phyloP scores from a whole-genome alignment of 225 moss, liverwort and hornwort species.

The Straminergon stramineum region DNA sequence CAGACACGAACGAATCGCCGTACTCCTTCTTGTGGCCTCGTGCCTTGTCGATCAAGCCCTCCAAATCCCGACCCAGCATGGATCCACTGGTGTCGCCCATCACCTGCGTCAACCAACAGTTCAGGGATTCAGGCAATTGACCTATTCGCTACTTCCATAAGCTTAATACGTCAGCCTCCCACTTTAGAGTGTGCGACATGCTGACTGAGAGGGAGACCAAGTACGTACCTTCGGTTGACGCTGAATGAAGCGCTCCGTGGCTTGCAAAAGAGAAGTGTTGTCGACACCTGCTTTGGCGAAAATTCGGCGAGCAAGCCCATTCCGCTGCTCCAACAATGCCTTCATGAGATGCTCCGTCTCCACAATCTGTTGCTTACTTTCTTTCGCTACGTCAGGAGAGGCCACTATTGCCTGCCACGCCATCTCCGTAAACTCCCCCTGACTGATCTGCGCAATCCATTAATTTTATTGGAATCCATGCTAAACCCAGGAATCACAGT shows the following conservation, averaged over 20 bases:
- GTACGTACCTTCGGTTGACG: slow-evolving; percentile 79
- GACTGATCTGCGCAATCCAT: slow-evolving; percentile 59
- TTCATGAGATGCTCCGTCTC: slow-evolving; percentile 98
- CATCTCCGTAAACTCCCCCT: slow-evolving; percentile 92
- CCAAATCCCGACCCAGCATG: slow-evolving; percentile 89
- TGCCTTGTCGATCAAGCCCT: slow-evolving; percentile 73
- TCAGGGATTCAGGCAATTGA: background rate
- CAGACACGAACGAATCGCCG: slow-evolving; percentile 84
- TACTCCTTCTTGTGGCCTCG: slow-evolving; percentile 68
- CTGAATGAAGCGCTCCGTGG: slow-evolving; percentile 78
- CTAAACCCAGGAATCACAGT: background rate
- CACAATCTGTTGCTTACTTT: slow-evolving; percentile 94
- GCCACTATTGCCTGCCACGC: slow-evolving; percentile 94
- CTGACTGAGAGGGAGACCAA: background rate
- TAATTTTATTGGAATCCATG: background rate
- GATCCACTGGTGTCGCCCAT: slow-evolving; percentile 86
- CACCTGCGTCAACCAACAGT: slow-evolving; percentile 24
- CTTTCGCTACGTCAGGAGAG: slow-evolving; percentile 90
- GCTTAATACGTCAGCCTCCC: background rate
- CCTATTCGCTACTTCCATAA: background rate
- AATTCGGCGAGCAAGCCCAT: slow-evolving; percentile 87
- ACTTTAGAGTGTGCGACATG: background rate
- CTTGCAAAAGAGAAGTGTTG: slow-evolving; percentile 87
- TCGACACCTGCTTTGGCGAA: slow-evolving; percentile 94
- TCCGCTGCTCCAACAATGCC: slow-evolving; percentile 89